Conservation (phyloP, 495 filamentous ascomycete genomes). For the Penicillium mononematosum region DNA sequence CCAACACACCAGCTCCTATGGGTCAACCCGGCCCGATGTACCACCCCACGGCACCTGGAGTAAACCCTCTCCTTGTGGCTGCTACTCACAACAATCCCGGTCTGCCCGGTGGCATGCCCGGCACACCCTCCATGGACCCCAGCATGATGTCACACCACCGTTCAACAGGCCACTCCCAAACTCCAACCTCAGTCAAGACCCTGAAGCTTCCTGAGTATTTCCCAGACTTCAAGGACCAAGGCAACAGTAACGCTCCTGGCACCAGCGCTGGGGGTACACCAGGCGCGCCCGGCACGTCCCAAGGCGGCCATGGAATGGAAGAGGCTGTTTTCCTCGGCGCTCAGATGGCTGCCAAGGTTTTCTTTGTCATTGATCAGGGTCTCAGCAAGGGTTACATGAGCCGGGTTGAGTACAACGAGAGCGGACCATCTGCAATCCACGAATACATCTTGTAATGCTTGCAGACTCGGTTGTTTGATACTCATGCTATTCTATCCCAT, state of each 20-base stretch:
- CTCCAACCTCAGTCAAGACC: conserved; percentile 80
- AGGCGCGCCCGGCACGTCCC: conserved; percentile 21
- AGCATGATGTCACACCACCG: conserved; percentile 40
- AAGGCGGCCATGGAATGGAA: conserved; percentile 50
- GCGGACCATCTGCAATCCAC: conserved; percentile 69
- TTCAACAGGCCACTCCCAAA: conserved; percentile 81
- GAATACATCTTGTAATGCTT: conserved; percentile 40
- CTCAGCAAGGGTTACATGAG: conserved; percentile 70
- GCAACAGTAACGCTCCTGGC: conserved; percentile 44
- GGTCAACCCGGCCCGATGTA: conserved; percentile 47
- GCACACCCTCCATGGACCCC: conserved; percentile 42
- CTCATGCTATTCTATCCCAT: conserved; percentile 15
- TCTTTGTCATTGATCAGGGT: conserved; percentile 72
- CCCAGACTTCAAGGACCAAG: conserved; percentile 87
- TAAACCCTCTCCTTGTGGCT: conserved; percentile 89
- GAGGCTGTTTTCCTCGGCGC: conserved; percentile 80
- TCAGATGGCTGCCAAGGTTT: conserved; percentile 71
- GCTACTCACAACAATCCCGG: conserved; percentile 73
- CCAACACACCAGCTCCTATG: conserved; percentile 78
- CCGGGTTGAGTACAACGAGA: conserved; percentile 74
- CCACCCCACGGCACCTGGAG: conserved; percentile 55
- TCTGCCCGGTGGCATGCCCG: conserved; percentile 30
- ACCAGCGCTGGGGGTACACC: conserved; percentile 20
- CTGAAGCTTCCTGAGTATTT: conserved; percentile 83
- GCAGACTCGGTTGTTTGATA: conserved; percentile 1